Evolutionary conservation across 371 early-diverging fungal genomes (phyloP), one percentile per base, ranked within the genome.

Genomic region (Encephalitozoon intestinalis): DNA sequence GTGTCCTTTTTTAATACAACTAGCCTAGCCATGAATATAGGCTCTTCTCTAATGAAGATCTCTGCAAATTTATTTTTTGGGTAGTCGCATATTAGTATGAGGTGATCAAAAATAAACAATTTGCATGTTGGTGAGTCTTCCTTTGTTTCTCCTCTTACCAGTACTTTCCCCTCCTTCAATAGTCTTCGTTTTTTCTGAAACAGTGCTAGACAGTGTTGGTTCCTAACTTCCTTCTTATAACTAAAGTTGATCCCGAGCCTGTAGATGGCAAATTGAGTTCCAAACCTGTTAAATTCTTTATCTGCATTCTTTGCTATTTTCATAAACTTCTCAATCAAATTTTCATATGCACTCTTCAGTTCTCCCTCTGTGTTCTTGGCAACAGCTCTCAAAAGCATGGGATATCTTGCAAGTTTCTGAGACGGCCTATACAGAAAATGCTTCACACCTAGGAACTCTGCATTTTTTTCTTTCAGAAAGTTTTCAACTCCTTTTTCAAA

Each of bases 351-450:
- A 15, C 39, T 50, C 67, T 21, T 65, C 9, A 46, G 46, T 6
- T 66, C 54, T 28, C 72, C 70, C 52, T 31, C 37, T 26, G 78
- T 82, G 52, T 79, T 51, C 75, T 85, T 85, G 26, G n/a, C 21
- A 12, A 85, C 77, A 4, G 83, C 82, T 43, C 75, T 72, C 23
- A 83, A 49, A 4, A 85, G 75, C 8, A 85, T 46, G 2, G 82
- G 78, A 63, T 82, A 82, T 63, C 85, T 63, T 21, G 82, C 50
- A 26, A 82, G 54, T 64, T 85, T 85, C 43, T 58, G 68, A 9
- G 70, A 72, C 18, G 85, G 83, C 37, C 85, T 67, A 52, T 76
- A 78, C 30, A 85, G 74, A 65, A 83, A 85, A 63, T 85, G 69
- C 43, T 71, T 73, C n/a, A 72, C 73, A 15, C 83, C 85, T 30